phyloP scores from a whole-genome alignment of 768 basidiomycete genomes.

The Suillus discolor region DNA sequence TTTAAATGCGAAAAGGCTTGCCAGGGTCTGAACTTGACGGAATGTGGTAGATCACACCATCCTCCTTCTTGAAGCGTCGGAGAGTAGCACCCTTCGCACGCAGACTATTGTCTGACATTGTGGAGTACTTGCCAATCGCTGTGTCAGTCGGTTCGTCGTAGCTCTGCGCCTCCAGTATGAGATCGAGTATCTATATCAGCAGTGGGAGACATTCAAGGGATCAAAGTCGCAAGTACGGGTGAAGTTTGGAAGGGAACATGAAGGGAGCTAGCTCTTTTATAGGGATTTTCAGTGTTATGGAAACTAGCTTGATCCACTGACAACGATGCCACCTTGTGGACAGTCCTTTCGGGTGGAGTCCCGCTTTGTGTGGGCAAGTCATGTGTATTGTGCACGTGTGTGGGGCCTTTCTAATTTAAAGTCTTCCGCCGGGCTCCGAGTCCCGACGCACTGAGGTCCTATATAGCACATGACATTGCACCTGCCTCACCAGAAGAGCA shows the following conservation, averaged over 20 bases:
- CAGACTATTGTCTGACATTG: not conserved
- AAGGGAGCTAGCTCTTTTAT: not conserved
- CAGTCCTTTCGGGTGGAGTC: too few species aligned
- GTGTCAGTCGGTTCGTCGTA: not conserved
- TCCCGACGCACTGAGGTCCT: constrained; percentile 1
- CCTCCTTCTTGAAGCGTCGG: not conserved
- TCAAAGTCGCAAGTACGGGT: not conserved
- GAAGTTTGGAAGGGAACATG: not conserved
- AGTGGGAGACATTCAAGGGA: not conserved
- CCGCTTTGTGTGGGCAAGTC: too few species aligned
- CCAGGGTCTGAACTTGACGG: not conserved
- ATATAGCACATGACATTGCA: constrained; percentile 23
- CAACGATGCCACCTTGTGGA: not conserved
- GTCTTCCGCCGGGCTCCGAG: constrained; percentile 1
- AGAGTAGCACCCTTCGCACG: not conserved
- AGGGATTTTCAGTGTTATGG: not conserved
- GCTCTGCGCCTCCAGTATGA: not conserved
- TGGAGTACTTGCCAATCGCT: not conserved
- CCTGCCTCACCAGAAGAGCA: constrained; percentile 17
- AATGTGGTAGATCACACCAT: not conserved
- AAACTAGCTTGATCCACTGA: not conserved
- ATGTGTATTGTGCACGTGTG: not conserved
- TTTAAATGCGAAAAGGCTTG: not conserved
- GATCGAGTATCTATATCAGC: not conserved
- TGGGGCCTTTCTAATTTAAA: not conserved